Percentiles rank a stretch among this genome's conserved stretches.
Evolutionary conservation across 2,329 filamentous ascomycete genomes (phyloP).

Genomic region (Coccinonectria pachysandricola): DNA sequence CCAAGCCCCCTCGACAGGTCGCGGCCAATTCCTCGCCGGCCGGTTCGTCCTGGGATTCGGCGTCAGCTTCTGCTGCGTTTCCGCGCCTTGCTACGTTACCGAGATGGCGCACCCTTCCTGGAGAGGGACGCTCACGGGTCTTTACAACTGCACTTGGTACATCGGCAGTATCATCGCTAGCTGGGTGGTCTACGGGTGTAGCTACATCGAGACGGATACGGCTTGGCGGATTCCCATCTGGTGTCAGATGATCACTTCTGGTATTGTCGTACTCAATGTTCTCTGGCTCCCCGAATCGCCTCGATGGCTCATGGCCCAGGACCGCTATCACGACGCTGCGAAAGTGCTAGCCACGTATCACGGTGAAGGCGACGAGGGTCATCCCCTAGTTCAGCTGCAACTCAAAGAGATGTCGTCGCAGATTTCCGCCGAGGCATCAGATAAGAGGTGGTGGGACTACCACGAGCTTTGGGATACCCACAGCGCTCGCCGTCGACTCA

Average conservation of each 20-base stretch:
- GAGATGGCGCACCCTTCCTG: slow-evolving; percentile 37
- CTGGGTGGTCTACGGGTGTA: slow-evolving; percentile 32
- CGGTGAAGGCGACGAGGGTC: slow-evolving; percentile 30
- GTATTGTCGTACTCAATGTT: slow-evolving; percentile 20
- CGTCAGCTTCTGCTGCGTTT: slow-evolving; percentile 34
- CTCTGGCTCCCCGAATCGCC: slow-evolving; percentile 27
- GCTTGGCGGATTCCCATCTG: slow-evolving; percentile 32
- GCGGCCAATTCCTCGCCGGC: slow-evolving; percentile 39
- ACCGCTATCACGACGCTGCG: slow-evolving; percentile 18
- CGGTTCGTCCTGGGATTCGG: slow-evolving; percentile 52
- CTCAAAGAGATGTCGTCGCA: slow-evolving; percentile 34
- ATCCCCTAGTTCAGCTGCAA: slow-evolving; percentile 25
- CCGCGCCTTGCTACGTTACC: slow-evolving; percentile 37
- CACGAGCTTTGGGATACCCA: slow-evolving; percentile 31
- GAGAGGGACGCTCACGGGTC: slow-evolving; percentile 43
- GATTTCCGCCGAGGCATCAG: slow-evolving; percentile 33
- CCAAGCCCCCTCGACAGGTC: slow-evolving; percentile 24
- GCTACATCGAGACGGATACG: slow-evolving; percentile 19
- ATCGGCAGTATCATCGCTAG: slow-evolving; percentile 37
- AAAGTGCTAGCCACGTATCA: slow-evolving; percentile 29
- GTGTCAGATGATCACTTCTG: slow-evolving; percentile 31
- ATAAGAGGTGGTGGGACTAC: slow-evolving; percentile 41
- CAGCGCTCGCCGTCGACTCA: slow-evolving; percentile 32
- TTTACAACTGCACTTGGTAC: slow-evolving; percentile 38
- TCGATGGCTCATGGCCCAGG: slow-evolving; percentile 30